Base-by-base conservation (phyloP, 768 basidiomycete species). In the Calocybe indica region DNA sequence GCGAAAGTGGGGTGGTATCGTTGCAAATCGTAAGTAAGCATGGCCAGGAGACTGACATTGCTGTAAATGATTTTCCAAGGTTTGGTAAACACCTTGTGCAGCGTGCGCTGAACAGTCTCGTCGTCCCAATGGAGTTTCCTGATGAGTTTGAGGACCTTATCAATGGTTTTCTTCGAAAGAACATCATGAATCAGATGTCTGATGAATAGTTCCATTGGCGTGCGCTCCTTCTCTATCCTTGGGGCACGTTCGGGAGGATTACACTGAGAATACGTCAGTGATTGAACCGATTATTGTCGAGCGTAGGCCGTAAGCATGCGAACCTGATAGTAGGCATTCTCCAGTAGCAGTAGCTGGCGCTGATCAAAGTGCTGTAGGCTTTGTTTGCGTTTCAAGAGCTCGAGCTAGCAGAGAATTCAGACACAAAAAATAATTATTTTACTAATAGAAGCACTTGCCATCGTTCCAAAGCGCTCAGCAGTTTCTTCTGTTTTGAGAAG, bases 301-400 rank as follows among this genome's bases (percentile, higher is more conserved):
- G 11, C 40, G 7, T 5, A 5, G 41, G 14, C 7, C 7, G 52
- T 64, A 41, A 40, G 22, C 22, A 22, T 22, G 22, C 22, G 4
- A 4, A 92, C 92, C 78, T 93, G 93, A 63, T 98, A 98, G 63
- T 96, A 99, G 0, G 96, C 96, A 62, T 99, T 99, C 65, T 98
- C 96, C 30, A 99, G 77, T 52, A 97, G 69, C 11, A 97, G 75
- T 5, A 84, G 70, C 59, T 98, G 92, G 12, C 93, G 75, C 59
- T 91, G 86, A 64, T 98, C 96, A 32, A 99, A 80, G 60, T 97
- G 92, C 54, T 92, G 85, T 72, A 92, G 78, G 46, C 76, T 85
- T 74, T 96, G 93, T 69, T 98, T 98, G 38, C 95, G 81, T 49
- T 87, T 79, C 90, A 97, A 92, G 29, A 96, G 71, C 57, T 98